Base-by-base conservation (phyloP, 768 basidiomycete species). In the Termitomyces sp. region DNA sequence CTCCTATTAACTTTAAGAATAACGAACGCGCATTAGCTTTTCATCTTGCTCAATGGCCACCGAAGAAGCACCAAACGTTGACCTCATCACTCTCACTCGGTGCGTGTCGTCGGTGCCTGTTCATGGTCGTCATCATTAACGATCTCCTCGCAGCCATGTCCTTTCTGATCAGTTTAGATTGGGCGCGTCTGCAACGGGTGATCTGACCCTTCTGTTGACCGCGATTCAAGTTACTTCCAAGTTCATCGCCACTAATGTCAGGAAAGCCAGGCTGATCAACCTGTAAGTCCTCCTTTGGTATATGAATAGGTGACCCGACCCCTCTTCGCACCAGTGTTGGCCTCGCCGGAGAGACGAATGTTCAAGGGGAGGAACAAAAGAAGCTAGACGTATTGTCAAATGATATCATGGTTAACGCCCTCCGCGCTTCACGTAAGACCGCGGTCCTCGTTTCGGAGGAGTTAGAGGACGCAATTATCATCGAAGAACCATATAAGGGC, bases 311-410 rank as follows among this genome's bases (percentile, higher is more conserved):
- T 51, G 44, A 51, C 49, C 37, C 44, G 52, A 61, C 48, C 57
- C 47, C 31, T 41, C 16, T 37, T 25, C 37, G 25, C 6, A 40
- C n/a, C 66, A 96, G 95, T n/a, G 89, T 99, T 63, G 97, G 97
- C 32, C 81, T 96, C 21, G 97, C 97, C 16, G 97, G 97, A 16
- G 94, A 95, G 68, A 91, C 91, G 27, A 99, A 99, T 69, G 89
- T 95, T 8, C 93, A 95, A 73, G 97, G 97, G 21, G 97, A 98
- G 72, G 97, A 98, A 68, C 97, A 99, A 81, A 99, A 99, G 82
- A 99, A 99, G 76, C 82, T 99, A 53, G 95, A 97, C 68, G 88
- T 97, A n/a, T 79, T 97, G 32, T 90, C 94, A 14, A 98, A 99
- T 71, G 95, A 99, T 71, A 99, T 99, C 81, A 98, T 99, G 97